Conservation (phyloP, 106 monocot species). For the Gastrodia elata region DNA sequence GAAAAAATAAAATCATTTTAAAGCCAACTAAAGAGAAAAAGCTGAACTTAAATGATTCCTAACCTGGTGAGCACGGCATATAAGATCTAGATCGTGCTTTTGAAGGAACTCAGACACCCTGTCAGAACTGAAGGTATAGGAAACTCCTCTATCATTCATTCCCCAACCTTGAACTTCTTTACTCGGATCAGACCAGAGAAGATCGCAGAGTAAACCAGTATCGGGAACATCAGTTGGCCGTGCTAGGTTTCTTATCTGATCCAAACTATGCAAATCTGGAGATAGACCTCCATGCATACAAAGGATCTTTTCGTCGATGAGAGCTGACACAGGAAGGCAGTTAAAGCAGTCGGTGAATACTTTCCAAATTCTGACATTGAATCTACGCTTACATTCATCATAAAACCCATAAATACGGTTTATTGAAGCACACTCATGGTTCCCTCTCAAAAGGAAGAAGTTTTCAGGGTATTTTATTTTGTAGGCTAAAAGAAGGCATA, state of each 20-base stretch:
- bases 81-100: slow-evolving; percentile 36
- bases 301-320: slow-evolving; percentile 36
- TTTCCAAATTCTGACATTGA: slow-evolving; percentile 34
- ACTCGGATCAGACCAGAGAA: slow-evolving; percentile 47
- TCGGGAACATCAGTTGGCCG: slow-evolving; percentile 45
- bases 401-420: slow-evolving; percentile 40
- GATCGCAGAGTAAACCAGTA: slow-evolving; percentile 38
- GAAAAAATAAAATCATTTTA: slow-evolving; percentile 1
- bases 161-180: slow-evolving; percentile 32
- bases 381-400: slow-evolving; percentile 45
- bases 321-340: slow-evolving; percentile 43
- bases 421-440: slow-evolving; percentile 34
- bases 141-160: slow-evolving; percentile 29
- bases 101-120: slow-evolving; percentile 32
- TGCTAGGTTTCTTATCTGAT: slow-evolving; percentile 28
- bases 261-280: slow-evolving; percentile 32
- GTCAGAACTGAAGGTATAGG: slow-evolving; percentile 40
- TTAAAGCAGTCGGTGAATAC: slow-evolving; percentile 41
- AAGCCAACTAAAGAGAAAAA: neutral
- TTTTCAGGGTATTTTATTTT: slow-evolving; percentile 47
- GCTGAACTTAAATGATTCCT: neutral
- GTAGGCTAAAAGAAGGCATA: slow-evolving; percentile 51
- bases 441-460: slow-evolving; percentile 39
- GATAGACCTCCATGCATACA: slow-evolving; percentile 57
- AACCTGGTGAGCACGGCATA: slow-evolving; percentile 50